Evolutionary conservation across 768 basidiomycete species (phyloP).

Genomic region (Butyriboletus loyo): DNA sequence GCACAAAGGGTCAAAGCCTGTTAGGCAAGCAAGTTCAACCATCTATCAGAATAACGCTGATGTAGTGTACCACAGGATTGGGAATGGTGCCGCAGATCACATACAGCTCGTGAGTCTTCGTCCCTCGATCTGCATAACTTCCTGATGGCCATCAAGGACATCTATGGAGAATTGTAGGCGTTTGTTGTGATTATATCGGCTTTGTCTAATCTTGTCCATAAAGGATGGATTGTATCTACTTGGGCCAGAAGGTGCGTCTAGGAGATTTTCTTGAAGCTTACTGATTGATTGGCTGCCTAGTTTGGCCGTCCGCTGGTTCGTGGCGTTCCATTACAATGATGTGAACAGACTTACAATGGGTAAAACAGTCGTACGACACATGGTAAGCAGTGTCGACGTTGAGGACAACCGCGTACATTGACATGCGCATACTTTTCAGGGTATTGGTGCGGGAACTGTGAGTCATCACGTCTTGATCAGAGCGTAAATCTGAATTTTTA

Average conservation of each 20-base stretch:
- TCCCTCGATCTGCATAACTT: neutral
- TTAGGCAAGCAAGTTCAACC: constrained; percentile 41
- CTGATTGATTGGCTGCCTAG: constrained; percentile 34
- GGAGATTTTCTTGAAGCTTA: neutral
- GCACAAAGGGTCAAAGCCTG: constrained; percentile 81
- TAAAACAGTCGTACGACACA: constrained; percentile 51
- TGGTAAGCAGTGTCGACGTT: constrained; percentile 38
- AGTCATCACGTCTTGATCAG: constrained; percentile 29
- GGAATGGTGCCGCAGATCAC: constrained; percentile 95
- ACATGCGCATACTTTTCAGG: constrained; percentile 37
- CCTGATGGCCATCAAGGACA: constrained; percentile 57
- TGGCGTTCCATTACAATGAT: constrained; percentile 3
- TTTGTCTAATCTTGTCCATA: neutral
- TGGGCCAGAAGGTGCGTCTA: constrained; percentile 80
- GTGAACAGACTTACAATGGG: constrained; percentile 1
- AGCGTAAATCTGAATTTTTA: neutral
- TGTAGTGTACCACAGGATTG: constrained; percentile 49
- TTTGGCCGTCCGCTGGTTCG: constrained; percentile 75
- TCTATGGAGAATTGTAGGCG: constrained; percentile 86
- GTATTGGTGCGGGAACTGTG: constrained; percentile 72
- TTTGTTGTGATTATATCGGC: neutral
- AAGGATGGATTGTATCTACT: constrained; percentile 95
- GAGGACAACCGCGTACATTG: neutral
- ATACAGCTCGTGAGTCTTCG: constrained; percentile 64
- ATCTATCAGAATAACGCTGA: constrained; percentile 2